Evolutionary conservation across 2,329 filamentous ascomycete species (phyloP).

Genomic region (Aspergillus nomiae): DNA sequence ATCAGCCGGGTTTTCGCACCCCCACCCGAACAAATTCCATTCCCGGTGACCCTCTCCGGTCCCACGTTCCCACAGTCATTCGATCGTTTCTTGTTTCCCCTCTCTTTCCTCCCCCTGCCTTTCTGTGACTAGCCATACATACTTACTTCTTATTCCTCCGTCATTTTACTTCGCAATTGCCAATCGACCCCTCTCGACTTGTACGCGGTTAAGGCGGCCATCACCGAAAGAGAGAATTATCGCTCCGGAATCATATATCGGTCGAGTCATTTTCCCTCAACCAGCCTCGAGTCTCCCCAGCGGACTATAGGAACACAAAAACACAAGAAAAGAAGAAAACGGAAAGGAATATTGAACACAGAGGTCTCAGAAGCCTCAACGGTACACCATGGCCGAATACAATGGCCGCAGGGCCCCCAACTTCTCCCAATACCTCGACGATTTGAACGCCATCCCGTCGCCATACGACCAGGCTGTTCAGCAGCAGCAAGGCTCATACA

Average conservation of each 20-base stretch:
- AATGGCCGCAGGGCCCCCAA: conserved; percentile 78
- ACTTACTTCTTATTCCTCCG: not conserved
- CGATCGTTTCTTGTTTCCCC: conserved; percentile 10
- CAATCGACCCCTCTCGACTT: conserved; percentile 6
- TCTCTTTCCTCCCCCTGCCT: conserved; percentile 4
- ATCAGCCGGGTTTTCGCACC: conserved; percentile 7
- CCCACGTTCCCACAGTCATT: conserved; percentile 13
- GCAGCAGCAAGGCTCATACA: conserved; percentile 61
- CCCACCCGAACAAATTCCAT: conserved; percentile 15
- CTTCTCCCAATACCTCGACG: conserved; percentile 85
- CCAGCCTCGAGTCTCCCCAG: not conserved
- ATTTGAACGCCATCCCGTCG: conserved; percentile 72
- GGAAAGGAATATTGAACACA: not conserved
- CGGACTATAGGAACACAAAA: not conserved
- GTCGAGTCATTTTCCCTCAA: not conserved
- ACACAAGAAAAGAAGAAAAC: not conserved
- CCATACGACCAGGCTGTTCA: conserved; percentile 63
- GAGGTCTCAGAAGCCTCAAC: conserved; percentile 16
- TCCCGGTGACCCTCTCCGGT: conserved; percentile 14
- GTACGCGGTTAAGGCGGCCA: conserved; percentile 3
- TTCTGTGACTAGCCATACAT: conserved; percentile 3
- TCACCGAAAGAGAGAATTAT: not conserved
- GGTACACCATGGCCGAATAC: conserved; percentile 67
- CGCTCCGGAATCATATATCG: not conserved
- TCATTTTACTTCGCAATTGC: not conserved